These are phyloP conservation scores for Crithidia fasciculata DNA, from an alignment of 208 protist species.

Conservation along the genomic window DNA sequence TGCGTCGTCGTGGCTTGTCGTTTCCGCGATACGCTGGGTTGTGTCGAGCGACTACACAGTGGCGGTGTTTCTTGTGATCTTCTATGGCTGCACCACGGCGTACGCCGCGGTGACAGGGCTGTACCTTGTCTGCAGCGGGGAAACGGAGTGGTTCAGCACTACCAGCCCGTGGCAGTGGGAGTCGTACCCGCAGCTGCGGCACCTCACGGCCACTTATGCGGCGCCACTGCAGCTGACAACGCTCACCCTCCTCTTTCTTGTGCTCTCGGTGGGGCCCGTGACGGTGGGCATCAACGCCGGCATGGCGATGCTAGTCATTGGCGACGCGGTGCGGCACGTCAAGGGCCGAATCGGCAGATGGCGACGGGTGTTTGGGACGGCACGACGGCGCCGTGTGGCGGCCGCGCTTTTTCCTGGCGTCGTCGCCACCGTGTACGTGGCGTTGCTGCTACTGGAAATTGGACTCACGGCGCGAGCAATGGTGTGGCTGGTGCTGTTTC, in stretches of 20 bases:
- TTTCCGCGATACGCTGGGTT: background rate
- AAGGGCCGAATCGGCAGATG: background rate
- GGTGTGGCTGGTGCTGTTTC: slow-evolving; percentile 22
- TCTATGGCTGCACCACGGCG: slow-evolving; percentile 4
- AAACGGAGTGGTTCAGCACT: background rate
- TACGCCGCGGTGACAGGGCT: slow-evolving; percentile 5
- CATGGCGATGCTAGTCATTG: slow-evolving; percentile 15
- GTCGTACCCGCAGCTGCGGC: slow-evolving; percentile 14
- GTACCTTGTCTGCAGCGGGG: slow-evolving; percentile 1
- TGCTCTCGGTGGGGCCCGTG: slow-evolving; percentile 18
- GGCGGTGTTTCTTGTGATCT: slow-evolving; percentile 2
- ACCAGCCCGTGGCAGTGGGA: slow-evolving; percentile 9
- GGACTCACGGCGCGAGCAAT: slow-evolving; percentile 20
- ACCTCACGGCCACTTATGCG: background rate
- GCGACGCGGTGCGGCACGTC: background rate
- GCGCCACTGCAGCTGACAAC: background rate
- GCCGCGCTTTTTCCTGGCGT: background rate
- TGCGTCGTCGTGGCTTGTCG: background rate
- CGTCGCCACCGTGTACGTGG: background rate
- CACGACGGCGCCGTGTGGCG: background rate
- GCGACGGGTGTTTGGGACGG: background rate
- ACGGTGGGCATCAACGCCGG: slow-evolving; percentile 15
- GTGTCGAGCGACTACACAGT: slow-evolving; percentile 8
- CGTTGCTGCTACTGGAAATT: background rate
- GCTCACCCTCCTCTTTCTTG: background rate